Conservation (phyloP, 768 basidiomycete genomes). For the Boletales sp. region DNA sequence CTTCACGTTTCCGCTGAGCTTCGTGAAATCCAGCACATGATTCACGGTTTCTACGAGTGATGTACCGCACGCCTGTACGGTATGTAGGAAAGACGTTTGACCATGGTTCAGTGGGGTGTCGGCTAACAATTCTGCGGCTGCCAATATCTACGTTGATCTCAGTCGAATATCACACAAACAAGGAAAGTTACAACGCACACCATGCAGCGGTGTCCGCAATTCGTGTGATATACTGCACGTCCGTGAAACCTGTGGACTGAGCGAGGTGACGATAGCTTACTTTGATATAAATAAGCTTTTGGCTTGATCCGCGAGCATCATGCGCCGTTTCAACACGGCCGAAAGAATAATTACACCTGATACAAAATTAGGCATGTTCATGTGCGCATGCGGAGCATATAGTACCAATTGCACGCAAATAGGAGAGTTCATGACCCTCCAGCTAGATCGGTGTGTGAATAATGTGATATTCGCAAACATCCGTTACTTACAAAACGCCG, state of each 20-base stretch:
- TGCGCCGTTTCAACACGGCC: conserved; percentile 86
- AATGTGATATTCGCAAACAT: neutral
- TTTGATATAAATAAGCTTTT: conserved; percentile 92
- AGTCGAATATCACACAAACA: neutral
- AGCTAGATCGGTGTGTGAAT: conserved; percentile 43
- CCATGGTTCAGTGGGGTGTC: conserved; percentile 81
- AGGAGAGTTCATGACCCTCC: conserved; percentile 88
- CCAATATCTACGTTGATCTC: conserved; percentile 58
- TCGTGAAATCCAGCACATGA: conserved; percentile 95
- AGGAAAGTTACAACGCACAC: conserved; percentile 43
- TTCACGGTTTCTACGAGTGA: conserved; percentile 95
- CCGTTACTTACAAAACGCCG: conserved; percentile 66
- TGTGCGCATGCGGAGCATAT: neutral
- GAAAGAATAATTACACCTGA: conserved; percentile 87
- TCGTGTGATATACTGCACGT: conserved; percentile 79
- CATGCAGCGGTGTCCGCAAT: conserved; percentile 86
- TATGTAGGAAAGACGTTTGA: conserved; percentile 85
- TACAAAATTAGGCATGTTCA: conserved; percentile 2
- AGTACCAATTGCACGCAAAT: conserved; percentile 84
- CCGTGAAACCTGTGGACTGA: conserved; percentile 3
- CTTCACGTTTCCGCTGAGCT: conserved; percentile 83
- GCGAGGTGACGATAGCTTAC: conserved; percentile 37
- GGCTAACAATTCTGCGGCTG: conserved; percentile 85
- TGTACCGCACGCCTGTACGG: conserved; percentile 93
- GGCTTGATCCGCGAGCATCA: conserved; percentile 93